These are phyloP conservation scores for Rhododendron mucronatum DNA, from an alignment of 148 eudicot species.

Conservation along the genomic window DNA sequence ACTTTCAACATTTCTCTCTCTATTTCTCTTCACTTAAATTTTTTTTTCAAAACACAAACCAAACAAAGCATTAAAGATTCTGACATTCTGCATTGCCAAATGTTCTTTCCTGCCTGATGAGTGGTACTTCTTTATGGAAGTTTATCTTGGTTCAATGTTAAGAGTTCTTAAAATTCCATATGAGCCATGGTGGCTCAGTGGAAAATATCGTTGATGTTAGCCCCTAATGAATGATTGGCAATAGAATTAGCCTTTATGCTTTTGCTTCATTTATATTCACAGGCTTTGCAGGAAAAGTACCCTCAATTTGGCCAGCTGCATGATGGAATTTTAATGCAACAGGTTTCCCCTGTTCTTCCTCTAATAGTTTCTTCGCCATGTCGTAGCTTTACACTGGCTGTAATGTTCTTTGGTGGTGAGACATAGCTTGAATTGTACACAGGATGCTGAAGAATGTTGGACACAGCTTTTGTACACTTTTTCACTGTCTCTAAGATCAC, in stretches of 20 bases:
- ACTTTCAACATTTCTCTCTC: no score
- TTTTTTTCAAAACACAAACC: no score
- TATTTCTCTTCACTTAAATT: no score
- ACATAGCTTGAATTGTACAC: conserved; percentile 9
- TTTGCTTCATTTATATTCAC: conserved; percentile 14
- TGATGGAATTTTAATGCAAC: conserved; percentile 93
- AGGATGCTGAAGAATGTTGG: conserved; percentile 99
- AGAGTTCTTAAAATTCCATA: background rate
- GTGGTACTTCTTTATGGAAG: background rate
- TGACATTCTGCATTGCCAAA: background rate
- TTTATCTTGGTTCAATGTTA: background rate
- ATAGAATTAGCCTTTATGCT: background rate
- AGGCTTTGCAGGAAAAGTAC: conserved; percentile 86
- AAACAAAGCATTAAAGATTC: no score
- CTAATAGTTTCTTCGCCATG: background rate
- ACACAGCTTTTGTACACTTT: conserved; percentile 84
- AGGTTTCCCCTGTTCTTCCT: conserved; percentile 35
- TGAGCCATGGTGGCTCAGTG: background rate
- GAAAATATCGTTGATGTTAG: background rate
- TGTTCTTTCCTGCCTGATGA: background rate
- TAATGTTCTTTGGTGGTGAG: background rate
- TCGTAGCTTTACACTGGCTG: background rate
- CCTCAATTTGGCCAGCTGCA: conserved; percentile 97
- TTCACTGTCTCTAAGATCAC: conserved; percentile 63
- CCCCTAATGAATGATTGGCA: background rate